Conservation (phyloP, 495 filamentous ascomycete species). For the Pyrenopolyporus hunteri region DNA sequence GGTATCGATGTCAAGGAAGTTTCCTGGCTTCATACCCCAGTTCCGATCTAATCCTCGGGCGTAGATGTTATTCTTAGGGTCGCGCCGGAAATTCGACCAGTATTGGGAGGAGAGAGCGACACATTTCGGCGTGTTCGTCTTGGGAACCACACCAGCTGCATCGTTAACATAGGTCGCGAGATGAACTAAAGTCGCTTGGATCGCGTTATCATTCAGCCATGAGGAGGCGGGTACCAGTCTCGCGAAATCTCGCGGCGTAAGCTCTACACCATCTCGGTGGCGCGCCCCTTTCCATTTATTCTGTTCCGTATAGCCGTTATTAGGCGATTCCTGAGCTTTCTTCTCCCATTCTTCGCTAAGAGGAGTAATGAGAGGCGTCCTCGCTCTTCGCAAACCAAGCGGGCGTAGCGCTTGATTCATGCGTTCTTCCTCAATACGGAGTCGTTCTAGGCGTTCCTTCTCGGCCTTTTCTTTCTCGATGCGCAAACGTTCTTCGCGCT, state of each 20-base stretch:
- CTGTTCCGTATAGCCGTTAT: constrained; percentile 46
- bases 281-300: constrained; percentile 36
- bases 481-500: constrained; percentile 36
- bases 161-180: constrained; percentile 66
- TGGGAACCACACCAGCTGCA: constrained; percentile 49
- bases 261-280: constrained; percentile 55
- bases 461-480: constrained; percentile 26
- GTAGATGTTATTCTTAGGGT: constrained; percentile 52
- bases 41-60: constrained; percentile 42
- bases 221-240: constrained; percentile 57
- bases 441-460: constrained; percentile 17
- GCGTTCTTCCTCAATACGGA: constrained; percentile 27
- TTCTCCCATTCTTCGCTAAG: constrained; percentile 42
- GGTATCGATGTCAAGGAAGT: constrained; percentile 52
- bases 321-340: constrained; percentile 23
- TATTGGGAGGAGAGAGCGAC: constrained; percentile 77
- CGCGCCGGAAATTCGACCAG: constrained; percentile 60
- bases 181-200: constrained; percentile 69
- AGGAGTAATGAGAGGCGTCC: constrained; percentile 36
- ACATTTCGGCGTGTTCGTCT: constrained; percentile 63
- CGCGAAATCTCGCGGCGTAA: constrained; percentile 67
- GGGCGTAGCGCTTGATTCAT: constrained; percentile 17
- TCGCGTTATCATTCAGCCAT: constrained; percentile 87
- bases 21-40: constrained; percentile 44
- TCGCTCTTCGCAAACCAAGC: constrained; percentile 36